Evolutionary conservation across 495 filamentous ascomycete species (phyloP).

Genomic region (Aspergillus cavernicola): DNA sequence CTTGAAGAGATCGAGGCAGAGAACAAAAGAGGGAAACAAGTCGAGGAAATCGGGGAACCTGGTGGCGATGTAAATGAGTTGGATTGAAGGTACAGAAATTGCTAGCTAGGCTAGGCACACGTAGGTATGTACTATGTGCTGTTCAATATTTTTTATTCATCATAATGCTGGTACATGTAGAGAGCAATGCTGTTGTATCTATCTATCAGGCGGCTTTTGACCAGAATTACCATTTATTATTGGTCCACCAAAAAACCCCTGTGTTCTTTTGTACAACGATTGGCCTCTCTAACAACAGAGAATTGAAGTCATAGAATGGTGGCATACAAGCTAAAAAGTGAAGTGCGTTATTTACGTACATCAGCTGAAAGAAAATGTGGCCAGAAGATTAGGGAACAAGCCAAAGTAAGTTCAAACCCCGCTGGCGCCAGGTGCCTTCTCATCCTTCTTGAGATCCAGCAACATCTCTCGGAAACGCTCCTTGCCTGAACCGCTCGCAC

Average conservation of each 20-base stretch:
- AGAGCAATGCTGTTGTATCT: too few relatives aligned
- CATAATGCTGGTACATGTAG: too few relatives aligned
- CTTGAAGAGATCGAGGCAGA: slow-evolving; percentile 75
- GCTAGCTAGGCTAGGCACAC: too few relatives aligned
- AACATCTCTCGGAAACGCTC: slow-evolving; percentile 91
- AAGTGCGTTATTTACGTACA: slow-evolving; percentile 23
- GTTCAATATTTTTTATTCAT: not conserved
- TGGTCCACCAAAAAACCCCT: not conserved
- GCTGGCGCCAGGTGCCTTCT: slow-evolving; percentile 80
- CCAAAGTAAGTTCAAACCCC: slow-evolving; percentile 35
- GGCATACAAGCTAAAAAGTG: slow-evolving; percentile 8
- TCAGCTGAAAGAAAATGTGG: slow-evolving; percentile 18
- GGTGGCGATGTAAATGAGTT: slow-evolving; percentile 40
- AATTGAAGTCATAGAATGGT: not conserved
- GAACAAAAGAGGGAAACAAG: slow-evolving; percentile 26
- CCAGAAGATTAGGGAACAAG: slow-evolving; percentile 15
- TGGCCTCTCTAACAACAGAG: not conserved
- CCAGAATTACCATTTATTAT: too few relatives aligned
- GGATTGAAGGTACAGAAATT: slow-evolving; percentile 27
- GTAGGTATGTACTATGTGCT: not conserved
- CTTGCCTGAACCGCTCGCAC: slow-evolving; percentile 84
- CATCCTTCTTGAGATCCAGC: slow-evolving; percentile 83
- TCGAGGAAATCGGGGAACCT: slow-evolving; percentile 37
- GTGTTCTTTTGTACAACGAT: not conserved
- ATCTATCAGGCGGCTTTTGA: too few relatives aligned